Evolutionary conservation across 2,329 filamentous ascomycete genomes (phyloP), one percentile per base, ranked within the genome.

Genomic region (Hypoxylon sp.): DNA sequence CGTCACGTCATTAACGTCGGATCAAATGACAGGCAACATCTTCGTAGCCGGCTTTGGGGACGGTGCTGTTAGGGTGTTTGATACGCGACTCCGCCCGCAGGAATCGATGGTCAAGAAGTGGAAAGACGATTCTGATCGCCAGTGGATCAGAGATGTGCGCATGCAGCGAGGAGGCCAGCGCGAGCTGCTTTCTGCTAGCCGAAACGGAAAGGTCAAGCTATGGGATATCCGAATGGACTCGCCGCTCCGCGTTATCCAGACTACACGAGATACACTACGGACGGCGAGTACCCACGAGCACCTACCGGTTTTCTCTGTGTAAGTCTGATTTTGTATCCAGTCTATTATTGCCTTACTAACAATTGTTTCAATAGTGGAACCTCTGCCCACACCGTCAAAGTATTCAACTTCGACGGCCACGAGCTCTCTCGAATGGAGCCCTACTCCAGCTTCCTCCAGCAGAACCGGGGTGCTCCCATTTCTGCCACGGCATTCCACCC

Each of bases 1-100:
- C 77, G 95, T 99, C 65, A 99, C 95, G 4, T 96, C 93, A 7
- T 81, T 99, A 67, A 98, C 95, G 2, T 97, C 93, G 15, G 95
- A 99, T 77, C 95, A 98, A 82, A 97, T 99, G 78, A 97, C 96
- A 54, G 95, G 95, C 44, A 94, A 97, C 73, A 89, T 97, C 47
- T 97, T 99, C 72, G 91, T 97, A 10, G 95, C 95, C 41, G 95
- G 95, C 2, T 99, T 98, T 73, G 95, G 95, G 17, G 96, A 99
- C 73, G 95, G 95, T 32, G 94, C 93, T 1, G 90, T 99, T 44
- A 88, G 95, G 54, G 93, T 97, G 4, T 99, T 97, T 75, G 95
- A 99, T 77, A 92, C 94, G 68, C 89, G 95, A 11, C 80, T 92
- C 65, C 89, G 90, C 65, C 91, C 93, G 2, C 91, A 93, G 63